A percentile compares a stretch with the other conserved stretches of the same genome.
These are phyloP conservation scores for Lanmaoa rubissima DNA, from an alignment of 768 basidiomycete genomes.

Conservation along the genomic window DNA sequence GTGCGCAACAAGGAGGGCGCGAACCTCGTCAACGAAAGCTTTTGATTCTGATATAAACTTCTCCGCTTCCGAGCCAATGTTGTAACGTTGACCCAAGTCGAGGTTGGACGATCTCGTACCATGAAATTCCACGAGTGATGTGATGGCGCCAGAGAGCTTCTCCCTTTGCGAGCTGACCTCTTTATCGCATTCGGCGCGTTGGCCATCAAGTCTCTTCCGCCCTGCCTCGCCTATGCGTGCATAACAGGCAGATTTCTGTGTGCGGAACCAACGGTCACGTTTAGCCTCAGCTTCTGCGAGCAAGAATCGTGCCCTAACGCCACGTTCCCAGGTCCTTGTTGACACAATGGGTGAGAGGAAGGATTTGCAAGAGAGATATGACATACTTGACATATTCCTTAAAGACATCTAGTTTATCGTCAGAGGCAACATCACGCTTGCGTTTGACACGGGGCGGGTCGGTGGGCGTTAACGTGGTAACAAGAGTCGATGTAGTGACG, in stretches of 20 bases:
- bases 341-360: not conserved
- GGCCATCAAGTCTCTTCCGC: conserved; percentile 27
- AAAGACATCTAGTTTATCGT: conserved; percentile 24
- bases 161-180: conserved; percentile 23
- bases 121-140: conserved; percentile 23
- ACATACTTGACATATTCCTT: conserved; percentile 33
- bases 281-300: conserved; percentile 30
- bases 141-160: conserved; percentile 25
- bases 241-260: conserved; percentile 31
- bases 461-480: conserved; percentile 13
- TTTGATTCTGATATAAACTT: conserved; percentile 28
- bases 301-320: conserved; percentile 25
- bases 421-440: conserved; percentile 21
- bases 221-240: conserved; percentile 32
- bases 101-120: conserved; percentile 21
- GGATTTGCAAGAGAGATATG: not conserved
- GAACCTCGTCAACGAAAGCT: conserved; percentile 24
- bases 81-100: conserved; percentile 30
- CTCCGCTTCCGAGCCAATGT: conserved; percentile 19
- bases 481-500: conserved; percentile 10
- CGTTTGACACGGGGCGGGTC: conserved; percentile 24
- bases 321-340: conserved; percentile 30
- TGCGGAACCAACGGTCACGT: conserved; percentile 29
- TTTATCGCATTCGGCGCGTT: conserved; percentile 29
- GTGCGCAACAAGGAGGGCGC: conserved; percentile 22